These are phyloP conservation scores for Berberis thunbergii DNA, from an alignment of 164 flowering plant genomes.

Conservation along the genomic window DNA sequence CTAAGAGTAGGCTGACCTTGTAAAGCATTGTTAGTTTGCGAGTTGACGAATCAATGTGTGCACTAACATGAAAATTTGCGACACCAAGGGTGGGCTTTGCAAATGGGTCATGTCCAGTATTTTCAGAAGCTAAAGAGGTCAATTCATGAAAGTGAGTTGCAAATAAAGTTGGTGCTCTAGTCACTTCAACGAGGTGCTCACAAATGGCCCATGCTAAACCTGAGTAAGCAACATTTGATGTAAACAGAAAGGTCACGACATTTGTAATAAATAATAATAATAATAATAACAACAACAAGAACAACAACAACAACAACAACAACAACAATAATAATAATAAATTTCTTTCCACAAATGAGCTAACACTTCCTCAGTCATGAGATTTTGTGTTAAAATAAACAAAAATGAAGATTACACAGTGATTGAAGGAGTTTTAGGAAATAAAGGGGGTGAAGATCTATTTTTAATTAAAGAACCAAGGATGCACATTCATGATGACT, in stretches of 20 bases:
- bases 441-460: too few relatives aligned
- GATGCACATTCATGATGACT: too few relatives aligned
- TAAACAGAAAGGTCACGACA: background rate
- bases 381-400: too few relatives aligned
- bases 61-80: slow-evolving; percentile 93
- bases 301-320: background rate
- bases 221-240: slow-evolving; percentile 21
- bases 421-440: too few relatives aligned
- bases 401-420: too few relatives aligned
- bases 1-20: slow-evolving; percentile 42
- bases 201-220: slow-evolving; percentile 99
- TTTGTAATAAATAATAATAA: too few relatives aligned
- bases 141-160: slow-evolving; percentile 98
- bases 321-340: too few relatives aligned
- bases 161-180: slow-evolving; percentile 89
- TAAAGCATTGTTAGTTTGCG: slow-evolving; percentile 97
- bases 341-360: too few relatives aligned
- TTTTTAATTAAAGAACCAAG: too few relatives aligned
- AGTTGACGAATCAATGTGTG: slow-evolving; percentile 83
- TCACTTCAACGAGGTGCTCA: slow-evolving; percentile 80
- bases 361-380: too few relatives aligned
- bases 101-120: slow-evolving; percentile 19
- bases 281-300: background rate
- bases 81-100: slow-evolving; percentile 45
- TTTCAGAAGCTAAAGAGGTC: slow-evolving; percentile 77